These are phyloP conservation scores for Myochromella boudieri DNA, from an alignment of 768 basidiomycete species.

Conservation along the genomic window DNA sequence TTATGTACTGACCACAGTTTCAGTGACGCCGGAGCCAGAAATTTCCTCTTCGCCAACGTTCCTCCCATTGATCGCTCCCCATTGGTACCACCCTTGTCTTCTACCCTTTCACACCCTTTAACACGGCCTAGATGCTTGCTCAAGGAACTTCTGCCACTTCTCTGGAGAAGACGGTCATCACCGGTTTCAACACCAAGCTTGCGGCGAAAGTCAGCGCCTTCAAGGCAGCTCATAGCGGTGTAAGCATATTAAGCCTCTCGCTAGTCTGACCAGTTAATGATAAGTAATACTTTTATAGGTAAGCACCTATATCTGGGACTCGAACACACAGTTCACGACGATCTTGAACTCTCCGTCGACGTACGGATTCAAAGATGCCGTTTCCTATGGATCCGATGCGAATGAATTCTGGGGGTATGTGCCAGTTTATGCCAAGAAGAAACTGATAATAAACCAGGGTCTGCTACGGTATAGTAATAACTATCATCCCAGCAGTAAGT, in stretches of 20 bases:
- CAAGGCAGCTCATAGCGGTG: conserved; percentile 43
- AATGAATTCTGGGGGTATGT: conserved; percentile 58
- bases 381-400: conserved; percentile 39
- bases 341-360: conserved; percentile 46
- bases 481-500: conserved; percentile 54
- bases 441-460: neutral
- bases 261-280: too few relatives aligned
- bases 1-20: neutral
- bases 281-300: conserved; percentile 29
- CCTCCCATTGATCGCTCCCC: conserved; percentile 43
- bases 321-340: conserved; percentile 45
- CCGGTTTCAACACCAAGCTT: conserved; percentile 51
- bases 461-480: conserved; percentile 40
- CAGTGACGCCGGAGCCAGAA: conserved; percentile 55
- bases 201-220: conserved; percentile 39
- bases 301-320: conserved; percentile 49
- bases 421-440: neutral
- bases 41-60: conserved; percentile 50
- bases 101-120: neutral
- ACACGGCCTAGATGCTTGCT: conserved; percentile 44
- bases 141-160: conserved; percentile 38
- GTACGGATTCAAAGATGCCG: conserved; percentile 59
- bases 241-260: conserved; percentile 24
- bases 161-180: conserved; percentile 45
- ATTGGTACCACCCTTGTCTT: conserved; percentile 26